A percentile compares a stretch with the other conserved stretches of the same genome.
Conservation (phyloP, 306 rosid species). For the Chamaecrista fasciculata region DNA sequence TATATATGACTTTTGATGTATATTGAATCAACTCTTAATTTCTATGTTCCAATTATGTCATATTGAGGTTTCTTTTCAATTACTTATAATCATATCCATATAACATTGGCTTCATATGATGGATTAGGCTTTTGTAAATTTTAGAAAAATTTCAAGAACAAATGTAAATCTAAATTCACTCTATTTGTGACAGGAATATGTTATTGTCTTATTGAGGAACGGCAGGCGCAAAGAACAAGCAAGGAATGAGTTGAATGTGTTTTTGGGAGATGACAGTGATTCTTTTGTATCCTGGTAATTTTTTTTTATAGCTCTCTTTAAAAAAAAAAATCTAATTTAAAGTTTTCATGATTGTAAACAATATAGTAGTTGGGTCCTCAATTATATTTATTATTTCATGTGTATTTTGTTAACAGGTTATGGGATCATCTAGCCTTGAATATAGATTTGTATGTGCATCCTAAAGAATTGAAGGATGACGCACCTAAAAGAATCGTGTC, state of each 20-base stretch:
- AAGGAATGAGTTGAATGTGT: constrained; percentile 74
- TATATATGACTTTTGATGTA: background rate
- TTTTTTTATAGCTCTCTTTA: background rate
- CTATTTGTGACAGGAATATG: constrained; percentile 75
- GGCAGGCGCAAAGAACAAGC: constrained; percentile 88
- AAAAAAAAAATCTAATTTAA: background rate
- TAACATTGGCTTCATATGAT: background rate
- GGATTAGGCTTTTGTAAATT: background rate
- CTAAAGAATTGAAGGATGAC: constrained; percentile 49
- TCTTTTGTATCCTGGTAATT: constrained; percentile 95
- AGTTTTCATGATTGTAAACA: constrained; percentile 16
- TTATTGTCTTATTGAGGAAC: constrained; percentile 84
- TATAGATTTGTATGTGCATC: constrained; percentile 55
- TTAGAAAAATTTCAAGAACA: background rate
- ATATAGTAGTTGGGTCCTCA: background rate
- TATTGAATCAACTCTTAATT: background rate
- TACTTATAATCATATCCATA: background rate
- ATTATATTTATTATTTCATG: constrained; percentile 20
- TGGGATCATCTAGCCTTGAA: constrained; percentile 88
- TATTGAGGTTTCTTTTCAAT: background rate
- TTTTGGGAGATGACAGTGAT: constrained; percentile 83
- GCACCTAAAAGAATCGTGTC: constrained; percentile 39
- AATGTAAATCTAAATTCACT: constrained; percentile 11
- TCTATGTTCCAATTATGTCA: background rate
- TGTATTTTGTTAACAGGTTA: constrained; percentile 55